Conservation (phyloP, 1,284 basidiomycete genomes). For the Papiliotrema terrestris region DNA sequence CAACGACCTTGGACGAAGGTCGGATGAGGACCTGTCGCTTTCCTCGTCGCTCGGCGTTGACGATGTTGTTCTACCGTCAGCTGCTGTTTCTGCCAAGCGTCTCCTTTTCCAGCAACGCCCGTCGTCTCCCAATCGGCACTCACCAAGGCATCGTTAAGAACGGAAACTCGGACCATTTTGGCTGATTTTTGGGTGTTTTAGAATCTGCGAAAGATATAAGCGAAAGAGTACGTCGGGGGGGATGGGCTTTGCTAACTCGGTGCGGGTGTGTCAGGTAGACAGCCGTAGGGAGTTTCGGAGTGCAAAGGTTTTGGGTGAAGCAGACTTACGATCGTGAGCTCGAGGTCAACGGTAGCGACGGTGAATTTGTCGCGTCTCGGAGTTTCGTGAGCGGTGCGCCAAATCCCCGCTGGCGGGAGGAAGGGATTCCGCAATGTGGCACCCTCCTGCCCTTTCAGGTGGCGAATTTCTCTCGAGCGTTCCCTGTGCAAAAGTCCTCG, state of each 20-base stretch:
- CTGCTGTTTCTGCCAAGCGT: neutral
- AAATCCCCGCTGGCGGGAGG: neutral
- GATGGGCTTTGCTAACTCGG: constrained; percentile 36
- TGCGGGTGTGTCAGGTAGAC: constrained; percentile 45
- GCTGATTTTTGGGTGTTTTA: constrained; percentile 14
- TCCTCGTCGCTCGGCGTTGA: constrained; percentile 96
- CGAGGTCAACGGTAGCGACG: neutral
- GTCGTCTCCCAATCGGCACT: too few species aligned
- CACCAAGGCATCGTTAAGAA: constrained; percentile 73
- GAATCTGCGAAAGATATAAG: constrained; percentile 13
- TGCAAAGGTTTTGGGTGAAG: constrained; percentile 3
- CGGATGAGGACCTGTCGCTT: constrained; percentile 96
- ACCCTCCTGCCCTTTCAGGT: neutral
- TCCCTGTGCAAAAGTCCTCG: neutral
- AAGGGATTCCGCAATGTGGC: neutral
- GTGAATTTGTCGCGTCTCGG: neutral
- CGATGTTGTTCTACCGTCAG: constrained; percentile 75
- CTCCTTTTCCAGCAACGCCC: too few species aligned
- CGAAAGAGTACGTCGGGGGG: constrained; percentile 5
- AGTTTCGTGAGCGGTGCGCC: neutral
- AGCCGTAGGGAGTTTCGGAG: constrained; percentile 40
- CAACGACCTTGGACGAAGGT: constrained; percentile 91
- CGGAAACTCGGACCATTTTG: constrained; percentile 51
- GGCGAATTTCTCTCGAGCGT: neutral
- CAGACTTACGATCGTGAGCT: too few species aligned